Conservation (phyloP, 805 yeast species). For the Metschnikowia peoriensis region DNA sequence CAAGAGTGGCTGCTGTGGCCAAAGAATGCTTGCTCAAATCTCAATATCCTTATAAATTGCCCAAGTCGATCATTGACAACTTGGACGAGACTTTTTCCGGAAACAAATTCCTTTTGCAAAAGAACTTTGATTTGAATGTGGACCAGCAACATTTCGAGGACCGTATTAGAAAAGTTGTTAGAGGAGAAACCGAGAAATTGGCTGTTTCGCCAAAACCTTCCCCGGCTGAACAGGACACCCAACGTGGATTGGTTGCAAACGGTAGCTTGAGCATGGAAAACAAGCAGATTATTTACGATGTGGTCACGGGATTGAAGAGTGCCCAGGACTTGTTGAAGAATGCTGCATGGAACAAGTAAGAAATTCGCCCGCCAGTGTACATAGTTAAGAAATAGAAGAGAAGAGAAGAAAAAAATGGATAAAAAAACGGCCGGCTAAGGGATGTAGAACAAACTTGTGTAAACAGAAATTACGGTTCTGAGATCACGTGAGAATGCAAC, state of each 20-base stretch:
- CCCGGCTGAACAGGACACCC: slow-evolving; percentile 12
- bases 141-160: slow-evolving; percentile 21
- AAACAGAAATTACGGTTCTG: background rate
- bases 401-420: background rate
- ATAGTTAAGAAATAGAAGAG: background rate
- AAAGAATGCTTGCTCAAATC: slow-evolving; percentile 38
- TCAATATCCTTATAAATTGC: slow-evolving; percentile 41
- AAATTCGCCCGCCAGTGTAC: background rate
- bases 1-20: slow-evolving; percentile 41
- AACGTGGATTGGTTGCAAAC: slow-evolving; percentile 27
- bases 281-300: slow-evolving; percentile 31
- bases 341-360: slow-evolving; percentile 26
- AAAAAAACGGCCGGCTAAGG: background rate
- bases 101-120: slow-evolving; percentile 34
- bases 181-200: slow-evolving; percentile 28
- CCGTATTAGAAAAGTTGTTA: slow-evolving; percentile 30
- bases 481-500: too few relatives aligned
- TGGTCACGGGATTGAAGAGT: slow-evolving; percentile 28
- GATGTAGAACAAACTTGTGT: background rate
- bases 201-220: background rate
- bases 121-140: slow-evolving; percentile 25
- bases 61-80: slow-evolving; percentile 30
- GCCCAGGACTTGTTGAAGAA: slow-evolving; percentile 26
- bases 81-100: slow-evolving; percentile 19
- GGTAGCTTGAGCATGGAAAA: slow-evolving; percentile 26